These are phyloP conservation scores for Didymella lethalis DNA, from an alignment of 2,329 filamentous ascomycete species.

Conservation along the genomic window DNA sequence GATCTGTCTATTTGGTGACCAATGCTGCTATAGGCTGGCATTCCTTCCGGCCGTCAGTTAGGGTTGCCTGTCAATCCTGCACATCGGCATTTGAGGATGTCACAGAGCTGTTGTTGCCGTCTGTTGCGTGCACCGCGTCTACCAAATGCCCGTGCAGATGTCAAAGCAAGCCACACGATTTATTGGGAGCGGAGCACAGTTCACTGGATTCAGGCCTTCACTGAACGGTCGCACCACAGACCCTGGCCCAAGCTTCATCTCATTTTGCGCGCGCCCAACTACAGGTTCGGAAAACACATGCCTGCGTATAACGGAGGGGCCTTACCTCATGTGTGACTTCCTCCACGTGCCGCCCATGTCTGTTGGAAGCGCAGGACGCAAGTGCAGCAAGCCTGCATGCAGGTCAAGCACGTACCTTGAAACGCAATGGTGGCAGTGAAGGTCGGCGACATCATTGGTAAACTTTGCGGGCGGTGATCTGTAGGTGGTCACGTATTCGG, in stretches of 20 bases:
- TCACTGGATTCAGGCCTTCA: slow-evolving; percentile 9
- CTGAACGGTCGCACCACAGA: slow-evolving; percentile 31
- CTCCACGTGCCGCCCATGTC: slow-evolving; percentile 33
- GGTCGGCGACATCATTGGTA: slow-evolving; percentile 16
- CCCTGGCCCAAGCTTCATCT: slow-evolving; percentile 25
- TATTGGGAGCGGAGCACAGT: slow-evolving; percentile 10
- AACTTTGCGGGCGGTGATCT: slow-evolving; percentile 24
- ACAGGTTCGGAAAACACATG: slow-evolving; percentile 16
- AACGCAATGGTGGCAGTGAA: slow-evolving; percentile 24
- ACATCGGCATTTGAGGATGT: slow-evolving; percentile 21
- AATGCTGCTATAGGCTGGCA: slow-evolving; percentile 12
- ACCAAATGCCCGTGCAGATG: slow-evolving; percentile 8
- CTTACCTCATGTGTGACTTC: slow-evolving; percentile 13
- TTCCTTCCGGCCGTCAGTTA: background rate
- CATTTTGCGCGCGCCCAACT: slow-evolving; percentile 29
- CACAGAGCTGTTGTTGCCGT: slow-evolving; percentile 11
- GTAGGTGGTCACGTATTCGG: slow-evolving; percentile 1
- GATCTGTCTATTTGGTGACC: background rate
- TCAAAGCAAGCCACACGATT: slow-evolving; percentile 21
- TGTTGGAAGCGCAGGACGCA: slow-evolving; percentile 21
- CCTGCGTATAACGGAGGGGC: slow-evolving; percentile 25
- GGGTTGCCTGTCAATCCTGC: slow-evolving; percentile 10
- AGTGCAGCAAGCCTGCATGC: slow-evolving; percentile 29
- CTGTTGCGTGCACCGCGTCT: slow-evolving; percentile 10
- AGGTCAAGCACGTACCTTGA: slow-evolving; percentile 25